These are phyloP conservation scores for Lentinula boryana DNA, from an alignment of 768 basidiomycete species.

Conservation along the genomic window DNA sequence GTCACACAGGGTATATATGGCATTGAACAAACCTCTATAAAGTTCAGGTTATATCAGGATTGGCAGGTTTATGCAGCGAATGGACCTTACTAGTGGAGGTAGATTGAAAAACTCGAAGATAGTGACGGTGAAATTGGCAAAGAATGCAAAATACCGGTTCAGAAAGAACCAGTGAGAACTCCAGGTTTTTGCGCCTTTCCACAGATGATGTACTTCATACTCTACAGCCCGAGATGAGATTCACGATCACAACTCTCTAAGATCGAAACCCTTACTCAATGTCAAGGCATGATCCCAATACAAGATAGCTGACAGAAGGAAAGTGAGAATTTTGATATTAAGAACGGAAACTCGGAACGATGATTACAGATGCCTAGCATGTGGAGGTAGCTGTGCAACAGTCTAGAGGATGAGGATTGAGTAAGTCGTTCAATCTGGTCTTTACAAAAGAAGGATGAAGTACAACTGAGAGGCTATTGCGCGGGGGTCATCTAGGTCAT, in stretches of 20 bases:
- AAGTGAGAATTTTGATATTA: background rate
- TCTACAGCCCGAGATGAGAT: conserved; percentile 1
- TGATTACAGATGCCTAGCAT: background rate
- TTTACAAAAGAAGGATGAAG: background rate
- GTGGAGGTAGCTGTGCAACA: conserved; percentile 1
- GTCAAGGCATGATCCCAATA: conserved; percentile 8
- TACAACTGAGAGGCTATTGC: conserved; percentile 7
- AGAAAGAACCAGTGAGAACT: conserved; percentile 15
- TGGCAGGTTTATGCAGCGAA: background rate
- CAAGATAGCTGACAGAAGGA: background rate
- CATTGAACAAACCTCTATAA: background rate
- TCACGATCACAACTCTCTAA: background rate
- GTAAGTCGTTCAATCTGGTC: background rate
- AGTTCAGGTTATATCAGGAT: background rate
- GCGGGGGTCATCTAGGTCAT: conserved; percentile 9
- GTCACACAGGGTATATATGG: background rate
- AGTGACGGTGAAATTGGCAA: conserved; percentile 9
- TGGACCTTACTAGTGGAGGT: background rate
- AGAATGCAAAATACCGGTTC: conserved; percentile 17
- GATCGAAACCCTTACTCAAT: background rate
- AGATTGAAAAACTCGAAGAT: conserved; percentile 5
- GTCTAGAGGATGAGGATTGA: background rate
- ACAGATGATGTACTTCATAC: conserved; percentile 15
- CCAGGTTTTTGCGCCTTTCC: conserved; percentile 10
- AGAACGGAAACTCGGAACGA: background rate